Evolutionary conservation across 306 rosid genomes (phyloP).

Genomic region (Adenanthera pavonina): DNA sequence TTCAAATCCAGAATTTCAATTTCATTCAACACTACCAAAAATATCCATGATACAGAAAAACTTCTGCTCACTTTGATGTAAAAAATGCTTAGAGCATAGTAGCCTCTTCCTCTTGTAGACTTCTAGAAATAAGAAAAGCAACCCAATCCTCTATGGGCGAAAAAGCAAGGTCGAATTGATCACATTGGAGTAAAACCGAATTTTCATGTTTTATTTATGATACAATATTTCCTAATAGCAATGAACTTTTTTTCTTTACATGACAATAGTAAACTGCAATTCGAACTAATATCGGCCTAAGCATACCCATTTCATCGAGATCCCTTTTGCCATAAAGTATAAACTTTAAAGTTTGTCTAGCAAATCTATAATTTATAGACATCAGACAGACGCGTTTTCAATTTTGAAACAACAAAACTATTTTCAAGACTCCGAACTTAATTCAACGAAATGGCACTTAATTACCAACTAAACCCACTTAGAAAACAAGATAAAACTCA

Average conservation of each 20-base stretch:
- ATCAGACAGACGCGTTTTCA: constrained; percentile 1
- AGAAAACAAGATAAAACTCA: background rate
- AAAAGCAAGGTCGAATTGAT: background rate
- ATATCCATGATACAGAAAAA: background rate
- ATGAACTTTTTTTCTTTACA: background rate
- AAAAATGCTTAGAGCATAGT: background rate
- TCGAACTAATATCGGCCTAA: constrained; percentile 13
- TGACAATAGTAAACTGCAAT: background rate
- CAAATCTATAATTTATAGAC: background rate
- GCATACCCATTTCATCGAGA: constrained; percentile 5
- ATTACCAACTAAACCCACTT: background rate
- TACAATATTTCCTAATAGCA: background rate
- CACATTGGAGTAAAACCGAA: background rate
- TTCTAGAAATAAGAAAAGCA: background rate
- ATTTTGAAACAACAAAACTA: background rate
- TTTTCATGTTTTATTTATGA: background rate
- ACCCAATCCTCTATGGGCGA: background rate
- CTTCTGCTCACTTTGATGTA: background rate
- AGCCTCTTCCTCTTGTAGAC: background rate
- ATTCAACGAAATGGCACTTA: background rate
- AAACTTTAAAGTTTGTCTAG: background rate
- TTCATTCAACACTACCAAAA: constrained; percentile 17
- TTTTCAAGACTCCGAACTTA: background rate
- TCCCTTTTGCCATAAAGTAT: background rate
- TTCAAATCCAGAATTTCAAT: constrained; percentile 16